A percentile compares a stretch with the other conserved stretches of the same genome.
Conservation (phyloP, 345 rosid species). For the Eucalyptus albens region DNA sequence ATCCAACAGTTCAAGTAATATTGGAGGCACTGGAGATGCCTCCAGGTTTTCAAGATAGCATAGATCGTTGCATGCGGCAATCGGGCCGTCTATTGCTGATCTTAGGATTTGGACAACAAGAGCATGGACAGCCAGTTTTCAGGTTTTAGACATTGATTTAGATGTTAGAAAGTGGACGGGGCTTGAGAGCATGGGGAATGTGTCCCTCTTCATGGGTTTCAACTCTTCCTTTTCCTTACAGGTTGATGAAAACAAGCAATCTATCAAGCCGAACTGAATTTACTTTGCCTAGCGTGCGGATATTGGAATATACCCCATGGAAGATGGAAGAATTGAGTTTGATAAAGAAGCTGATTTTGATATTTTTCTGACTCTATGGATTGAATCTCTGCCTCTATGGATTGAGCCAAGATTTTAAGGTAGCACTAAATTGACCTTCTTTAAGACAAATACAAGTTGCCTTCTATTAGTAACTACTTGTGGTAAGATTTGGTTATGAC, state of each 20-base stretch:
- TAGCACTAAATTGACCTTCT: too few relatives aligned
- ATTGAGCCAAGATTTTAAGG: too few relatives aligned
- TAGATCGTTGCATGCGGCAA: not conserved
- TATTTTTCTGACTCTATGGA: not conserved
- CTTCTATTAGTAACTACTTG: too few relatives aligned
- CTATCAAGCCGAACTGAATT: not conserved
- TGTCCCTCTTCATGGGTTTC: not conserved
- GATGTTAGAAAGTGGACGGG: not conserved
- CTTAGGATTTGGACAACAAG: not conserved
- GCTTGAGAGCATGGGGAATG: not conserved
- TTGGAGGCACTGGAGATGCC: not conserved
- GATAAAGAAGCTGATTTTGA: not conserved
- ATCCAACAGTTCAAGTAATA: not conserved
- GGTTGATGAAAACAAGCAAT: not conserved
- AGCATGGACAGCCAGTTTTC: not conserved
- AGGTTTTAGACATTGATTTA: not conserved
- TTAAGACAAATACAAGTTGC: too few relatives aligned
- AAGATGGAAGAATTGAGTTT: not conserved
- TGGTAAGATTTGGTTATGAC: too few relatives aligned
- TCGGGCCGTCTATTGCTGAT: not conserved
- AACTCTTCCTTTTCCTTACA: not conserved
- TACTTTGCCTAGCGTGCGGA: not conserved
- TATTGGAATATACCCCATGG: not conserved
- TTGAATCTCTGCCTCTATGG: too few relatives aligned
- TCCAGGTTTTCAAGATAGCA: not conserved